Percentiles rank a stretch among this genome's conserved stretches.
Evolutionary conservation across 441 rosid genomes (phyloP).

Genomic region (Adansonia madagascariensis): DNA sequence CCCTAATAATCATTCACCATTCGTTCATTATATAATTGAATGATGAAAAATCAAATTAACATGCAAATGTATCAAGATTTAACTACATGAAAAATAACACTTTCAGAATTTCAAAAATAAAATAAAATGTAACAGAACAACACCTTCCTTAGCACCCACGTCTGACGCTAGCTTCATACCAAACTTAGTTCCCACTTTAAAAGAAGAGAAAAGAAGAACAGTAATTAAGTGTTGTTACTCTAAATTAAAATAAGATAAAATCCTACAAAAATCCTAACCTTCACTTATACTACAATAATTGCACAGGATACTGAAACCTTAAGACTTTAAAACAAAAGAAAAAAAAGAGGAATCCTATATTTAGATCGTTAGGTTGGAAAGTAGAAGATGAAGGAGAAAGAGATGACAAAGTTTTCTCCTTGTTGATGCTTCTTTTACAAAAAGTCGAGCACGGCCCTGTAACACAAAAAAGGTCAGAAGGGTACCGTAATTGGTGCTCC

Average conservation of each 20-base stretch:
- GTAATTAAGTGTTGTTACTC: neutral
- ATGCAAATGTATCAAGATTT: constrained; percentile 10
- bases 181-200: constrained; percentile 26
- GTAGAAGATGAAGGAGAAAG: neutral
- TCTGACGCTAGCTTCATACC: constrained; percentile 71
- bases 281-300: neutral
- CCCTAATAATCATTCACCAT: constrained; percentile 27
- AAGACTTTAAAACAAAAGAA: neutral
- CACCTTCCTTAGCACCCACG: constrained; percentile 69
- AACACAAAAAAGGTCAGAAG: too few species aligned
- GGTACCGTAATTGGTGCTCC: too few species aligned
- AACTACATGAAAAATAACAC: neutral
- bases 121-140: neutral
- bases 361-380: neutral
- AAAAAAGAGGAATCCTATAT: neutral
- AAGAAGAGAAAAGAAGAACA: neutral
- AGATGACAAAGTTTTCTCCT: constrained; percentile 16
- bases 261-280: constrained; percentile 7
- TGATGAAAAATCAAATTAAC: neutral
- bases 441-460: too few species aligned
- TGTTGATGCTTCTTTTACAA: too few species aligned
- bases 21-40: neutral
- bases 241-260: neutral
- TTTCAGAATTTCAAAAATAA: neutral
- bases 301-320: neutral